phyloP scores from a whole-genome alignment of 305 asterid genomes.

The Fraxinus nigra region DNA sequence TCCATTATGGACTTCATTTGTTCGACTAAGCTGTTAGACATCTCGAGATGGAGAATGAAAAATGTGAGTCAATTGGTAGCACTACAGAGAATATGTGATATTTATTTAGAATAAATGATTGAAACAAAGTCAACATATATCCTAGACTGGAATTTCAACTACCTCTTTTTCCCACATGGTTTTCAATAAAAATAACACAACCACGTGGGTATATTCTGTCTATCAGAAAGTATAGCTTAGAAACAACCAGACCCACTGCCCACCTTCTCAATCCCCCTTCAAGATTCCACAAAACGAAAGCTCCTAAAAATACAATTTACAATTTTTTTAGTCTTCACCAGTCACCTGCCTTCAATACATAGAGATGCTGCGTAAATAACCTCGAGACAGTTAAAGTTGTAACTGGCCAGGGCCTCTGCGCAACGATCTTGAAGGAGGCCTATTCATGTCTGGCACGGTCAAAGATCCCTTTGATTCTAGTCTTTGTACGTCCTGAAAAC shows the following conservation, averaged over 20 bases:
- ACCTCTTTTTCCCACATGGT: constrained; percentile 47
- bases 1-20: background rate
- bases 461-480: constrained; percentile 50
- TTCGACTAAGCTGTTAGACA: background rate
- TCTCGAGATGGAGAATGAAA: background rate
- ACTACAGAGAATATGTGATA: background rate
- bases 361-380: constrained; percentile 13
- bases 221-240: constrained; percentile 48
- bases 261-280: constrained; percentile 32
- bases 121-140: background rate
- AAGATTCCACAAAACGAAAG: constrained; percentile 43
- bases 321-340: constrained; percentile 29
- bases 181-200: constrained; percentile 68
- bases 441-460: constrained; percentile 43
- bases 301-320: constrained; percentile 84
- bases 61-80: background rate
- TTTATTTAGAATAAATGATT: background rate
- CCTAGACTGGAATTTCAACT: background rate
- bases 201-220: constrained; percentile 51
- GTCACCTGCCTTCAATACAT: constrained; percentile 21
- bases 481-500: constrained; percentile 62
- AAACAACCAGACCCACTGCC: constrained; percentile 43
- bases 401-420: constrained; percentile 67
- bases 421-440: constrained; percentile 64
- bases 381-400: constrained; percentile 35